Evolutionary conservation across 768 basidiomycete species (phyloP).

Genomic region (Amanita muscaria): DNA sequence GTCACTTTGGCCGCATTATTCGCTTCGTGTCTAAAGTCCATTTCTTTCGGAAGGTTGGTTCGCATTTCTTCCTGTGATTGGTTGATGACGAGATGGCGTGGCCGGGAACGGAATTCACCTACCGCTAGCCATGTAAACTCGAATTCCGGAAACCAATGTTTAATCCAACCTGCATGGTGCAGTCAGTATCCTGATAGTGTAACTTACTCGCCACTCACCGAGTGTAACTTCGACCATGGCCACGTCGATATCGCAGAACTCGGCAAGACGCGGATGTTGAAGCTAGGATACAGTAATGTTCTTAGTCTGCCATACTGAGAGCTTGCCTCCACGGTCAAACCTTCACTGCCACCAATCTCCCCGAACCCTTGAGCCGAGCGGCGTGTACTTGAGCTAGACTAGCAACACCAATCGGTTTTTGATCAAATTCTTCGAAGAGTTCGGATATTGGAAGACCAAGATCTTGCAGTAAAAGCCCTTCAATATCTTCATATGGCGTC

Average conservation of each 20-base stretch:
- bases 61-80: slow-evolving; percentile 82
- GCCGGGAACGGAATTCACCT: slow-evolving; percentile 17
- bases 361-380: slow-evolving; percentile 61
- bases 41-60: slow-evolving; percentile 82
- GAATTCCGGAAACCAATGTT: slow-evolving; percentile 91
- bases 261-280: slow-evolving; percentile 89
- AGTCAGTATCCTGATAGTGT: background rate
- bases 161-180: slow-evolving; percentile 59
- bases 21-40: slow-evolving; percentile 92
- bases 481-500: slow-evolving; percentile 70
- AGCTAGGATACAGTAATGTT: slow-evolving; percentile 30
- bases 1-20: slow-evolving; percentile 66
- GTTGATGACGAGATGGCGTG: slow-evolving; percentile 26
- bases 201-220: slow-evolving; percentile 28
- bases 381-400: slow-evolving; percentile 95
- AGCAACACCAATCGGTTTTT: slow-evolving; percentile 87
- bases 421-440: slow-evolving; percentile 80
- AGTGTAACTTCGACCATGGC: slow-evolving; percentile 72
- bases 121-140: slow-evolving; percentile 88
- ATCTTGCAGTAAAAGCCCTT: slow-evolving; percentile 69
- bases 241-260: slow-evolving; percentile 90
- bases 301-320: background rate
- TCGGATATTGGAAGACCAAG: slow-evolving; percentile 65
- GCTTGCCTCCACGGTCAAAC: slow-evolving; percentile 23
- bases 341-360: slow-evolving; percentile 80